These are phyloP conservation scores for Hericium coralloides DNA, from an alignment of 768 basidiomycete genomes.

Conservation along the genomic window DNA sequence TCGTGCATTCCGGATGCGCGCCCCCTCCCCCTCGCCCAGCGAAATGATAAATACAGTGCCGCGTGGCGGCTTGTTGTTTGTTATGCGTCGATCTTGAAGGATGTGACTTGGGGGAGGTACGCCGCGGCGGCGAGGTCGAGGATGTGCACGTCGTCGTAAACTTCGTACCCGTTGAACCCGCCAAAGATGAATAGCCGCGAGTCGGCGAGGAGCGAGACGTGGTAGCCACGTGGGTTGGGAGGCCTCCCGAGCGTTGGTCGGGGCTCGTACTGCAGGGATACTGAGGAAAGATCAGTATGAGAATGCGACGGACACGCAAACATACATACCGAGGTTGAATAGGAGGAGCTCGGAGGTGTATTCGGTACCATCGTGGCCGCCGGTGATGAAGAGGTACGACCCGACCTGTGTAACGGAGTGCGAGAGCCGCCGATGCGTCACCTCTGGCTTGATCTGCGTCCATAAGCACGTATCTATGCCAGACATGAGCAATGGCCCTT, in stretches of 20 bases:
- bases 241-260: conserved; percentile 59
- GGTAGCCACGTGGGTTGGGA: conserved; percentile 76
- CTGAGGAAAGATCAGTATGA: conserved; percentile 27
- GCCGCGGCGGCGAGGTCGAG: conserved; percentile 83
- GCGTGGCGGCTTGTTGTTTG: background rate
- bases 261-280: conserved; percentile 76
- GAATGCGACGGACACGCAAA: background rate
- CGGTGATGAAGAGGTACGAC: conserved; percentile 82
- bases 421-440: conserved; percentile 55
- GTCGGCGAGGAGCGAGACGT: conserved; percentile 74
- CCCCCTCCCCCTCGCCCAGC: background rate
- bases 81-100: conserved; percentile 32
- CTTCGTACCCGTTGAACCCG: conserved; percentile 77
- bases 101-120: conserved; percentile 82
- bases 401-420: conserved; percentile 89
- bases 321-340: conserved; percentile 80
- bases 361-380: conserved; percentile 75
- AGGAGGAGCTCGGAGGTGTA: conserved; percentile 71
- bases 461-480: conserved; percentile 30
- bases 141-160: conserved; percentile 79
- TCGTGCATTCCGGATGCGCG: background rate
- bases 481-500: conserved; percentile 12
- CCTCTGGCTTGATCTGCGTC: conserved; percentile 34
- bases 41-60: no score
- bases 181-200: conserved; percentile 81